Evolutionary conservation across 352 stramenopile genomes (phyloP), one percentile per base, ranked within the genome.

Genomic region (Pythium aristosporum): DNA sequence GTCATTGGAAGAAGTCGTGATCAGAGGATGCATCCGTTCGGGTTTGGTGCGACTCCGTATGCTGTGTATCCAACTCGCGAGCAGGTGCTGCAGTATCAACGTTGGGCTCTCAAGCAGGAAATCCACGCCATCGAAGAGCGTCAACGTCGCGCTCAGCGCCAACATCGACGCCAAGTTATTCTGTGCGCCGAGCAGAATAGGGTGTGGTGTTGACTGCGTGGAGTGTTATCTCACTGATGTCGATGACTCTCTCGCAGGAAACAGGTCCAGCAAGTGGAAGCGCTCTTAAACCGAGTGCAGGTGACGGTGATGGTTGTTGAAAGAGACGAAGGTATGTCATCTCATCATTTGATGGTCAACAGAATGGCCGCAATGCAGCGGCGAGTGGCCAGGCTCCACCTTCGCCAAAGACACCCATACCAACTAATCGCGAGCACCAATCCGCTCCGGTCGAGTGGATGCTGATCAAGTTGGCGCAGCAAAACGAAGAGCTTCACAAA

Each of bases 401-500:
- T 25, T 12, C 7, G n/a, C 51, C 36, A 44, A 25, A 8, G 8
- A n/a, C 50, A 2, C 8, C 32, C 16, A 21, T 10, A 18, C 28
- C 49, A 6, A 36, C 20, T 13, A 12, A 13, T 30, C 11, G 21
- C 13, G 53, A 51, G 18, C 37, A 51, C 21, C 53, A 34, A 20
- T 23, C 18, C 13, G 21, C 23, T 60, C 34, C 53, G 2, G 41
- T 57, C 2, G 39, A 66, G 25, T 57, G 34, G 36, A 63, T 73
- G 56, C 18, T 75, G 5, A 25, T 43, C 1, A 65, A 41, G 20
- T 30, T 77, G 2, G 34, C 73, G 4, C 68, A 66, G 30, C 71
- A 77, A 57, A 75, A 75, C 39, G 68, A 75, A 44, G 71, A 77
- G 10, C 60, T 77, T 6, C 63, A 67, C 21, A 28, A 42, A 5